phyloP scores from a whole-genome alignment of 768 basidiomycete genomes.

The Pisolithus sp. region DNA sequence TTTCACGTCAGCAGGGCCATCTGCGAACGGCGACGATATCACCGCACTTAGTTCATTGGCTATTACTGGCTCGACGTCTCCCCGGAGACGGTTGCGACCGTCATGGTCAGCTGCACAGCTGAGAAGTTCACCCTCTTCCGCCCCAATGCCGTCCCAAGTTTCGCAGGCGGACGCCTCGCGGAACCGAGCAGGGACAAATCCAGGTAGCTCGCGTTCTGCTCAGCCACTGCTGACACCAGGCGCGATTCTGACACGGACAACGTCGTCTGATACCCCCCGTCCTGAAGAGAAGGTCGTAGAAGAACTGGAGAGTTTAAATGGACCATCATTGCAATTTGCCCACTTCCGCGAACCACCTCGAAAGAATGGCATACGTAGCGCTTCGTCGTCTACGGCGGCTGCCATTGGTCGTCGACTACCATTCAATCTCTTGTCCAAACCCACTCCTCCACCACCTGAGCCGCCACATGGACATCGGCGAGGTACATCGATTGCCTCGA shows the following conservation, averaged over 20 bases:
- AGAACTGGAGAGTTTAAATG: slow-evolving; percentile 49
- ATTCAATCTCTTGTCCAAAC: slow-evolving; percentile 63
- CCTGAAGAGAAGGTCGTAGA: slow-evolving; percentile 34
- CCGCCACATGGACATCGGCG: slow-evolving; percentile 24
- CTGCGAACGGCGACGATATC: slow-evolving; percentile 51
- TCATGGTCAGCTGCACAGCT: slow-evolving; percentile 77
- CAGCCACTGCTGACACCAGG: slow-evolving; percentile 34
- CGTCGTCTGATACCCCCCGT: slow-evolving; percentile 47
- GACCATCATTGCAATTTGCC: slow-evolving; percentile 65
- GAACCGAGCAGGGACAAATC: slow-evolving; percentile 63
- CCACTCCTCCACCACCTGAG: slow-evolving; percentile 28
- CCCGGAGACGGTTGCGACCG: slow-evolving; percentile 55
- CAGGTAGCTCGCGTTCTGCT: slow-evolving; percentile 40
- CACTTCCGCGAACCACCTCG: slow-evolving; percentile 64
- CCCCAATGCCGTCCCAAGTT: slow-evolving; percentile 26
- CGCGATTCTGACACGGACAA: slow-evolving; percentile 43
- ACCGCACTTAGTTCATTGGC: slow-evolving; percentile 40
- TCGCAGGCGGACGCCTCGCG: slow-evolving; percentile 41
- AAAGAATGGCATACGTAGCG: slow-evolving; percentile 36
- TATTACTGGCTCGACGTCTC: slow-evolving; percentile 49
- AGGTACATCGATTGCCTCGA: slow-evolving; percentile 36
- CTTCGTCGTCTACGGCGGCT: slow-evolving; percentile 42
- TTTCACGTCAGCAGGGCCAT: slow-evolving; percentile 43
- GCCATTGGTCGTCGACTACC: slow-evolving; percentile 51
- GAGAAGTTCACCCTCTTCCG: slow-evolving; percentile 41